Evolutionary conservation across 495 filamentous ascomycete genomes (phyloP), one percentile per base, ranked within the genome.

Genomic region (Chaetomium tenue): DNA sequence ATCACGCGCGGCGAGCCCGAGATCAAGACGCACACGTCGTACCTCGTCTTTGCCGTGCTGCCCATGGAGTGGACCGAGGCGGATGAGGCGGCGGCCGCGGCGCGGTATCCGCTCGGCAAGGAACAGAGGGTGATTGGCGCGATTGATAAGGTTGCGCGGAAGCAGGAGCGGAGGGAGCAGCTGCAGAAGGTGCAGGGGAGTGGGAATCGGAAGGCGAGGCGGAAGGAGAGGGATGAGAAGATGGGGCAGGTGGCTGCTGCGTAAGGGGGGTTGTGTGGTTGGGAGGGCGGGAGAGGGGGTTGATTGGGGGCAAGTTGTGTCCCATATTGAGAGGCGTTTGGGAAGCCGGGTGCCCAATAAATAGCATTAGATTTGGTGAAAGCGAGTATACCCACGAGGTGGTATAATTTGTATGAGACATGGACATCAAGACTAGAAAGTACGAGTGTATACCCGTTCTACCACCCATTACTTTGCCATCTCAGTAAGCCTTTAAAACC

Each of bases 11-110:
- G 87, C 6, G 94, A 98, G 77, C 81, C 87, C 1, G 93, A 99
- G 77, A 75, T 97, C 37, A 97, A 96, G 83, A 92, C 87, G 12
- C 94, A 99, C 76, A 99, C 94, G 0, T 91, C 88, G 15, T 99
- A 98, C 75, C 82, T 99, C 18, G 89, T 95, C 7, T 98, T 99
- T 83, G 94, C 95, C 2, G 78, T 94, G 6, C 76, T 99, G 59
- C 95, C 95, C 15, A 79, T 86, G 56, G 88, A 89, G 58, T 98
- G 94, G 95, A 86, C 78, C 0, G 88, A 86, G 55, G 90, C 89
- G 66, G 89, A 96, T 69, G 94, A 99, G 76, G 79, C 81, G n/a
- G 80, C 76, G 18, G 89, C 87, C 33, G 75, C 77, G 52, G 82
- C 78, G 63, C 83, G 79, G 63, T 93, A 88, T 83, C 81, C 85